Base-by-base conservation (phyloP, 2,329 filamentous ascomycete genomes). In the Cladosporium halotolerans region DNA sequence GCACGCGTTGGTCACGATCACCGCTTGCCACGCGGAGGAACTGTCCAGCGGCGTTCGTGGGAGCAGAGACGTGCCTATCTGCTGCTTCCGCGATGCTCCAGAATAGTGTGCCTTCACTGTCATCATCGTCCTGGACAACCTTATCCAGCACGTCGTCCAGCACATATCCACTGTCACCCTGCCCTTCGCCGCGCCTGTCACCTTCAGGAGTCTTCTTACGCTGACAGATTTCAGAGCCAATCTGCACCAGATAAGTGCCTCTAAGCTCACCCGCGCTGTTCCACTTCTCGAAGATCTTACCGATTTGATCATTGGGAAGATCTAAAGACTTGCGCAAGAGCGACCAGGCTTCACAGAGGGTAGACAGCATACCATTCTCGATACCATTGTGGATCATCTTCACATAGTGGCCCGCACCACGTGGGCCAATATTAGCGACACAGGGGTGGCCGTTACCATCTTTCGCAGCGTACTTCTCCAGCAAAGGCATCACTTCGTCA, bases 331-430 rank as follows among this genome's bases (percentile, higher is more conserved):
- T 36, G 34, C 9, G 34, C 6, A 36, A 36, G 34, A 36, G 34
- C n/a, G 34, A 36, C 34, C 34, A 36, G 34, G 34, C 34, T 36
- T 36, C 34, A 36, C 34, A 36, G 34, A 36, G 34, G 34, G 34
- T 11, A 36, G 34, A 36, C n/a, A 36, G 34, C 34, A 36, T 36
- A 9, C 34, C 34, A n/a, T 36, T 36, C 34, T 36, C 34, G 54
- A 86, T 86, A 0, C 82, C 83, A 57, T 86, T 86, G 62, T 87
- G 83, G 2, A 85, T 75, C 82, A 86, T 86, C 70, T 87, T 87
- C 23, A 86, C 81, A 60, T 82, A 86, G 64, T 87, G 83, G 0
- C 84, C 84, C 2, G 78, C 75, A 2, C 83, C 83, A 0, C 78
- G 78, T 2, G 77, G 75, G 0, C 84, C 83, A 45, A 83, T 73